Evolutionary conservation across 129 eudicot species (phyloP), one percentile per base, ranked within the genome.

Genomic region (Helianthus annuus): DNA sequence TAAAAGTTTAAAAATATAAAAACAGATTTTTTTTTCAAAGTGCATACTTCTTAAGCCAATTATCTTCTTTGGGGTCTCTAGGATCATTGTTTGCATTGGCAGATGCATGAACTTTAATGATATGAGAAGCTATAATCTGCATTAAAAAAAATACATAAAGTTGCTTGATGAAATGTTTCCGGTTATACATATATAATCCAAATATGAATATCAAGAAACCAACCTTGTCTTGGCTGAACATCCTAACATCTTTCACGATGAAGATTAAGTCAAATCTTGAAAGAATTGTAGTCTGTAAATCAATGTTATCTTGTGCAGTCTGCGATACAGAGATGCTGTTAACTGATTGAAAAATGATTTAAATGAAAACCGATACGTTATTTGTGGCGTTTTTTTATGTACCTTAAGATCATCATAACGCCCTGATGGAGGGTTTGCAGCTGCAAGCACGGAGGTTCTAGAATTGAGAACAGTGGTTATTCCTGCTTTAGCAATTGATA

Each of bases 231-330:
- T 91, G 97, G 66, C 81, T 74, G 74, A 65, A 95, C 90, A 81
- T 81, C 78, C 92, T 86, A 70, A 91, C 74, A 71, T 95, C 97
- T 79, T 95, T 95, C 60, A 95, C 99, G 65, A 95, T 95, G 68
- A 95, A 95, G 68, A 95, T 95, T 5, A 95, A 59, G 79, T 95
- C 99, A 72, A 95, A 95, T 81, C 99, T 83, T 54, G 99, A 95
- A 61, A 95, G 97, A 81, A 95, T 95, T 66, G 99, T 95, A 19
- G 97, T 95, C 85, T 95, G 99, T 77, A 95, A 76, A 76, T 95
- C 99, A 77, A 95, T 95, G 86, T 95, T 95, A 77, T 95, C 99
- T 82, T 95, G 99, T 24, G 99, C 99, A 36, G 99, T 95, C 99
- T 94, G 97, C 38, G 73, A 79, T 22, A 34, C 34, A 66, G 27